These are phyloP conservation scores for Gaeumannomyces tritici DNA, from an alignment of 2,329 filamentous ascomycete species.

Conservation along the genomic window DNA sequence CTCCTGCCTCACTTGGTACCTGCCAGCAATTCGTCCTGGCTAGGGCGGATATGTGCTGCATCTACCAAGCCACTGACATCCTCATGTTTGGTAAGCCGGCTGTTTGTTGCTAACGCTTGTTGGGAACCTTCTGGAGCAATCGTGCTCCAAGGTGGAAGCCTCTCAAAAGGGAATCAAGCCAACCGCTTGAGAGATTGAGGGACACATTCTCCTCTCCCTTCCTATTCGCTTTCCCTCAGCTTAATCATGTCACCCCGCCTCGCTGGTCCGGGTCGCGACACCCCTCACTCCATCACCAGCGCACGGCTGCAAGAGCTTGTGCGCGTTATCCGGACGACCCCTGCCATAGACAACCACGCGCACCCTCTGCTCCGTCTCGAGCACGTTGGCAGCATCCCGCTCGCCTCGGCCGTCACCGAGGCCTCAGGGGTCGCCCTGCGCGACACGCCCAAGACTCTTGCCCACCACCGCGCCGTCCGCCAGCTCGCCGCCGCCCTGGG, in stretches of 20 bases:
- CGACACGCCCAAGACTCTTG: conserved; percentile 50
- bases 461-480: conserved; percentile 60
- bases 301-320: conserved; percentile 20
- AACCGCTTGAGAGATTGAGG: neutral
- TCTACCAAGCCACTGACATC: neutral
- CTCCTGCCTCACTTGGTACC: neutral
- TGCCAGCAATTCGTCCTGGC: neutral
- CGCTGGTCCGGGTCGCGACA: neutral
- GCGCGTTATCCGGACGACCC: conserved; percentile 39
- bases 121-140: neutral
- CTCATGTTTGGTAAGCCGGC: neutral
- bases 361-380: conserved; percentile 54
- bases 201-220: too few relatives aligned
- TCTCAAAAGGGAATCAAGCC: neutral
- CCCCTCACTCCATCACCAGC: conserved; percentile 3
- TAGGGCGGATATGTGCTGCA: neutral
- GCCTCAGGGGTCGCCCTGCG: conserved; percentile 59
- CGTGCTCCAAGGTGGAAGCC: neutral
- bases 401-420: conserved; percentile 60
- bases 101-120: neutral
- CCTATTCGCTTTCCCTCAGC: too few relatives aligned
- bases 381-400: conserved; percentile 33
- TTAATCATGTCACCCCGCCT: neutral
- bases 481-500: conserved; percentile 58
- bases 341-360: conserved; percentile 66